Percentiles rank a stretch among this genome's conserved stretches.
phyloP scores from a whole-genome alignment of 768 basidiomycete genomes.

The Suillus clintonianus region DNA sequence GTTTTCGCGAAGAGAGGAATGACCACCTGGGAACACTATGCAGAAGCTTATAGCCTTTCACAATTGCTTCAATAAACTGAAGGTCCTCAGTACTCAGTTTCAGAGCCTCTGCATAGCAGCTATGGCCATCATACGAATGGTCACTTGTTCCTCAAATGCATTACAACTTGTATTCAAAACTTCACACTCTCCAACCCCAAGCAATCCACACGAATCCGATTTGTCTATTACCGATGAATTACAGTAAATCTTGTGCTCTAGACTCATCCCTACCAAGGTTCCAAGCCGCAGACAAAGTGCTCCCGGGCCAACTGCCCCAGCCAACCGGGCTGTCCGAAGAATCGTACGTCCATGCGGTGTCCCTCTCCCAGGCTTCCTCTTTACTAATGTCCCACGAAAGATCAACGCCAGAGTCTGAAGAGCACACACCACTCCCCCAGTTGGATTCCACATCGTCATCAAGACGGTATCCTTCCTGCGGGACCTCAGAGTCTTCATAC shows the following conservation, averaged over 20 bases:
- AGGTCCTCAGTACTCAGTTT: too few relatives aligned
- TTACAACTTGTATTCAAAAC: not conserved
- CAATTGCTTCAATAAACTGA: too few relatives aligned
- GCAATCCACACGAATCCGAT: not conserved
- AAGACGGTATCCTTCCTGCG: not conserved
- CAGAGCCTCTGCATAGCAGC: too few relatives aligned
- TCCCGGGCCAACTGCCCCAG: not conserved
- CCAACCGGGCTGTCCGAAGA: not conserved
- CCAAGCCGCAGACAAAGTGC: not conserved
- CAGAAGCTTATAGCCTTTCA: too few relatives aligned
- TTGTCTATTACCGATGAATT: not conserved
- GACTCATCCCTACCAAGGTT: not conserved
- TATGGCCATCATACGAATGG: not conserved
- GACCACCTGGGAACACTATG: not conserved
- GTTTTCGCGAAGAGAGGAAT: too few relatives aligned
- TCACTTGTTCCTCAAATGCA: not conserved
- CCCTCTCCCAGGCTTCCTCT: not conserved
- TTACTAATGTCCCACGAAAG: not conserved
- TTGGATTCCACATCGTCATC: not conserved
- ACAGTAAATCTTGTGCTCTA: not conserved
- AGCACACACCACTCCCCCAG: not conserved
- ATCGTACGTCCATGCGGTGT: not conserved
- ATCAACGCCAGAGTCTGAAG: not conserved
- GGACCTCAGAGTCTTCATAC: not conserved
- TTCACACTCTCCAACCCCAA: not conserved